phyloP scores from a whole-genome alignment of 1,284 basidiomycete species.

The Ustilago esculenta region DNA sequence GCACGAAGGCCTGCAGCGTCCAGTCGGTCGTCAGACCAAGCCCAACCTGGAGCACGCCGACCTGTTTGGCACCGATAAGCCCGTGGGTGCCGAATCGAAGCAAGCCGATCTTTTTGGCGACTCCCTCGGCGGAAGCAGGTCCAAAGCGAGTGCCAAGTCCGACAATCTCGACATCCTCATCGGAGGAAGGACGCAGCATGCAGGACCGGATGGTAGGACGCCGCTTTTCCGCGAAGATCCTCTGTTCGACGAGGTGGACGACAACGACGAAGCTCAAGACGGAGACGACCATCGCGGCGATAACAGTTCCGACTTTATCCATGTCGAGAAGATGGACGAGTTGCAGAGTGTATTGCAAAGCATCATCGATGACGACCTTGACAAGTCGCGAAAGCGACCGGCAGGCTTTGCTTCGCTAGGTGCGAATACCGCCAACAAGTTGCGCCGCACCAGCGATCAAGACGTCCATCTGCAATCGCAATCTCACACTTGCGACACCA shows the following conservation, averaged over 20 bases:
- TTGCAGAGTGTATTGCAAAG: constrained; percentile 92
- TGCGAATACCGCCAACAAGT: constrained; percentile 5
- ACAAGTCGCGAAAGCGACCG: constrained; percentile 17
- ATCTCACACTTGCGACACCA: too few species aligned
- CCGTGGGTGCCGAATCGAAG: constrained; percentile 19
- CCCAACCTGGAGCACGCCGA: constrained; percentile 31
- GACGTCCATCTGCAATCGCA: constrained; percentile 10
- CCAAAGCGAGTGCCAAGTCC: constrained; percentile 43
- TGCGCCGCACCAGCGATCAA: constrained; percentile 14
- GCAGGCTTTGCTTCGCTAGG: constrained; percentile 10
- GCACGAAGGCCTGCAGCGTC: constrained; percentile 12
- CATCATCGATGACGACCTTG: constrained; percentile 80
- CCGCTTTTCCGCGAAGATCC: constrained; percentile 55
- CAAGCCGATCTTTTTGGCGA: constrained; percentile 44
- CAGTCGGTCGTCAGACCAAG: constrained; percentile 10
- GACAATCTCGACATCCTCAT: constrained; percentile 57
- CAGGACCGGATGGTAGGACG: constrained; percentile 42
- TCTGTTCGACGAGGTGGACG: constrained; percentile 55
- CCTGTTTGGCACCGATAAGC: constrained; percentile 40
- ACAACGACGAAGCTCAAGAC: constrained; percentile 14
- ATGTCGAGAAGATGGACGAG: constrained; percentile 53
- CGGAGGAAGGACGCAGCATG: constrained; percentile 48
- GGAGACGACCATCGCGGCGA: constrained; percentile 29
- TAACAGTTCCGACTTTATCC: constrained; percentile 37
- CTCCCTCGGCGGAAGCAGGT: constrained; percentile 18